phyloP scores from a whole-genome alignment of 805 yeast genomes.

The Teunomyces stri region DNA sequence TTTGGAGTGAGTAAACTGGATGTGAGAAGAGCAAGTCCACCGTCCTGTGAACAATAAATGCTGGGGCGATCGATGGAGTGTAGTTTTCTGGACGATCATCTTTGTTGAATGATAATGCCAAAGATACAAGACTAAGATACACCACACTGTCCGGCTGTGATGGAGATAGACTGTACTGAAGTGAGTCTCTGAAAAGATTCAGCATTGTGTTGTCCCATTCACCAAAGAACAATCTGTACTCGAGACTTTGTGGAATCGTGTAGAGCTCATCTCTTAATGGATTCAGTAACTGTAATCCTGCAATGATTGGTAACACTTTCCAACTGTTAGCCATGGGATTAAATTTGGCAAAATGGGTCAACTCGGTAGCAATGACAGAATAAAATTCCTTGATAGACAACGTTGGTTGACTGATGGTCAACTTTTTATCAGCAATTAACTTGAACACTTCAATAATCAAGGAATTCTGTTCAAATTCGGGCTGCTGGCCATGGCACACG shows the following conservation, averaged over 20 bases:
- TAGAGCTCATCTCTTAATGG: constrained; percentile 32
- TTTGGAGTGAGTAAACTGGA: constrained; percentile 7
- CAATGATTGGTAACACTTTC: constrained; percentile 47
- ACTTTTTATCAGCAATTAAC: constrained; percentile 44
- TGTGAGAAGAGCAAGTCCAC: constrained; percentile 21
- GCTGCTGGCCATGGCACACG: constrained; percentile 23
- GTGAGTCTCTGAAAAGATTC: constrained; percentile 26
- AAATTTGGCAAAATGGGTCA: constrained; percentile 27
- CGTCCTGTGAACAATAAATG: constrained; percentile 17
- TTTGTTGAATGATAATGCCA: constrained; percentile 30
- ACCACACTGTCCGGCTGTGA: constrained; percentile 20
- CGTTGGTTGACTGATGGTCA: constrained; percentile 48
- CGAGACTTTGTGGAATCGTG: constrained; percentile 24
- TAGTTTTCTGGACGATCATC: constrained; percentile 21
- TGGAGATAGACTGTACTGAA: constrained; percentile 23
- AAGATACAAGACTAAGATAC: constrained; percentile 32
- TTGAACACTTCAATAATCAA: constrained; percentile 49
- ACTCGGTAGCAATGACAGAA: constrained; percentile 32
- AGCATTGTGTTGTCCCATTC: constrained; percentile 31
- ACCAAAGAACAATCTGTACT: constrained; percentile 32
- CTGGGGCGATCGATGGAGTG: constrained; percentile 16
- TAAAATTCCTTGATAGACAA: constrained; percentile 45
- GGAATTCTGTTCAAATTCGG: constrained; percentile 31
- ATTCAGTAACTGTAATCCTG: constrained; percentile 44
- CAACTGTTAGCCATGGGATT: constrained; percentile 34